Evolutionary conservation across 768 basidiomycete genomes (phyloP).

Genomic region (Termitomyces sp.): DNA sequence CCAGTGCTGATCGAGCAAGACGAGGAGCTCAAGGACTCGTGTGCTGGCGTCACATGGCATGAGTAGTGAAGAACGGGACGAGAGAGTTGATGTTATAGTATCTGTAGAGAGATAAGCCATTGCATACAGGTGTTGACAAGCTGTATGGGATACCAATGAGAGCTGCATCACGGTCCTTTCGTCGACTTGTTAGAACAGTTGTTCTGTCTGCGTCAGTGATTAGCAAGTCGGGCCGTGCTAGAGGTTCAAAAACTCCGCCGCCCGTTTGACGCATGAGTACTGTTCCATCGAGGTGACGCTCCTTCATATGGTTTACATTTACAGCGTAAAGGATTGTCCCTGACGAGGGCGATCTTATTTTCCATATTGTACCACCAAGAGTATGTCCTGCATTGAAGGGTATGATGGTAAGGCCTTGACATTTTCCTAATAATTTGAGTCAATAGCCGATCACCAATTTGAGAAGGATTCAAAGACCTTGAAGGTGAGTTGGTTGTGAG

Average conservation of each 20-base stretch:
- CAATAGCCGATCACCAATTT: constrained; percentile 1
- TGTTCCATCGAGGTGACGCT: constrained; percentile 93
- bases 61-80: constrained; percentile 76
- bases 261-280: constrained; percentile 73
- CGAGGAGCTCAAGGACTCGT: constrained; percentile 92
- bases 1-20: constrained; percentile 97
- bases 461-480: constrained; percentile 53
- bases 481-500: constrained; percentile 92
- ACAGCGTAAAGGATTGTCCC: constrained; percentile 96
- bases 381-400: constrained; percentile 95
- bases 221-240: constrained; percentile 87
- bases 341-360: constrained; percentile 95
- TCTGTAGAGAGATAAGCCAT: constrained; percentile 43
- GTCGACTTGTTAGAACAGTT: constrained; percentile 76
- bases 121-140: background rate
- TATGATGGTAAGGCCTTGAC: constrained; percentile 89
- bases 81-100: constrained; percentile 82
- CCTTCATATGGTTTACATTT: constrained; percentile 92
- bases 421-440: constrained; percentile 61
- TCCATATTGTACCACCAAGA: constrained; percentile 96
- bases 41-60: constrained; percentile 93
- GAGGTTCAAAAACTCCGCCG: constrained; percentile 80
- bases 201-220: constrained; percentile 92
- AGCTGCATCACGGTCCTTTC: constrained; percentile 87
- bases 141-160: constrained; percentile 59